phyloP scores from a whole-genome alignment of 78 protist species.

The Dictyostelium intermedium region DNA sequence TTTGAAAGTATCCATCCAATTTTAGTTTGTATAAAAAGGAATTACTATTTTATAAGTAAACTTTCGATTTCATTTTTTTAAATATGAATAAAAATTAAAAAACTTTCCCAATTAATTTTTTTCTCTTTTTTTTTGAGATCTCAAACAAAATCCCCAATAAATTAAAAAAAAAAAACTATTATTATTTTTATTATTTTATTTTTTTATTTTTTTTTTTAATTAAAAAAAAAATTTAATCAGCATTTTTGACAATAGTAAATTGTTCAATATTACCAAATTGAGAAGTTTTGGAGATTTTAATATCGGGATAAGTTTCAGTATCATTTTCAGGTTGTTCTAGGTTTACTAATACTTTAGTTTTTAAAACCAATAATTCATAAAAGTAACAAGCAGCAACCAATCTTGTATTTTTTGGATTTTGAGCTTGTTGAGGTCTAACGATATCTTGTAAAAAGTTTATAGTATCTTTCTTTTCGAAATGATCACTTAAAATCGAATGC shows the following conservation, averaged over 20 bases:
- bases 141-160: too few relatives aligned
- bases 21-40: too few relatives aligned
- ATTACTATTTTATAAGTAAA: too few relatives aligned
- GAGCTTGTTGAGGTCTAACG: neutral
- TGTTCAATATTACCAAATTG: conserved; percentile 1
- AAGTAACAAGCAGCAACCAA: conserved; percentile 36
- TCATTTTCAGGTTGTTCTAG: conserved; percentile 45
- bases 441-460: neutral
- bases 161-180: too few relatives aligned
- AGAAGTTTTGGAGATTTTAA: conserved; percentile 41
- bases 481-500: conserved; percentile 32
- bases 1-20: too few relatives aligned
- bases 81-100: too few relatives aligned
- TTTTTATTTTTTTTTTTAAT: neutral
- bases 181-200: too few relatives aligned
- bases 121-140: neutral
- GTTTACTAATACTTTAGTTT: conserved; percentile 43
- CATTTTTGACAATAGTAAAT: neutral
- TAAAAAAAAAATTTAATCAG: neutral
- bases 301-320: conserved; percentile 50
- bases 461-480: neutral
- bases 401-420: neutral
- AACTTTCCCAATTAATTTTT: too few relatives aligned
- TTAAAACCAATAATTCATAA: conserved; percentile 62
- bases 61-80: too few relatives aligned